Evolutionary conservation across 1,139 yeast species (phyloP).

Genomic region (Scheffersomyces parashehatae): DNA sequence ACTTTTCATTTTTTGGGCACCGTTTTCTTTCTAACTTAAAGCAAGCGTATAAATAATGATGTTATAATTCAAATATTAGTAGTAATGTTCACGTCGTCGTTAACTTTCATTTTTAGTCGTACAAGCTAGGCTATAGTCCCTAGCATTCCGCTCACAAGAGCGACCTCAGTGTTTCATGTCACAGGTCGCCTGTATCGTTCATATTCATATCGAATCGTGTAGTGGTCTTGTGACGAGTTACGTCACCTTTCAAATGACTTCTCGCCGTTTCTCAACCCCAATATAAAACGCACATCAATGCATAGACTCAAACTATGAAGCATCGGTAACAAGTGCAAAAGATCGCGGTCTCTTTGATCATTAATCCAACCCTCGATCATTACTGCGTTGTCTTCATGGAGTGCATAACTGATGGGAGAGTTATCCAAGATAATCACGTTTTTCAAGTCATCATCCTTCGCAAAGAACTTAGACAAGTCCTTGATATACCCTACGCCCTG

Average conservation of each 20-base stretch:
- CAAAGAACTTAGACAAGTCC: constrained; percentile 60
- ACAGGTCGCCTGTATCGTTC: neutral
- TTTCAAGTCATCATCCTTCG: constrained; percentile 57
- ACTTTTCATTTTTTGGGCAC: too few relatives aligned
- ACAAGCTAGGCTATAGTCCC: too few relatives aligned
- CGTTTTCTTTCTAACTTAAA: too few relatives aligned
- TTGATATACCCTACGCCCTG: constrained; percentile 87
- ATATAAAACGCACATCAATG: constrained; percentile 81
- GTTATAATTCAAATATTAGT: neutral
- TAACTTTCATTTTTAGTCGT: too few relatives aligned
- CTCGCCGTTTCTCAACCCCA: constrained; percentile 80
- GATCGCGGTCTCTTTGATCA: constrained; percentile 85
- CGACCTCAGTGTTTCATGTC: neutral
- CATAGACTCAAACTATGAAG: constrained; percentile 76
- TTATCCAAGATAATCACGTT: constrained; percentile 84
- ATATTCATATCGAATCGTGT: neutral
- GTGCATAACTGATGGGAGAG: constrained; percentile 84
- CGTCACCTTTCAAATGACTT: constrained; percentile 51
- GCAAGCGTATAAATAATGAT: too few relatives aligned
- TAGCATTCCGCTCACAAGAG: too few relatives aligned
- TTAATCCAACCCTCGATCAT: constrained; percentile 97
- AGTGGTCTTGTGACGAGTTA: too few relatives aligned
- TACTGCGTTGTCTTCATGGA: constrained; percentile 85
- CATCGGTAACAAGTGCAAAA: constrained; percentile 78
- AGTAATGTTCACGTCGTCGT: neutral